Percentiles rank a stretch among this genome's conserved stretches.
phyloP scores from a whole-genome alignment of 306 rosid genomes.

The Cajanus cajan region DNA sequence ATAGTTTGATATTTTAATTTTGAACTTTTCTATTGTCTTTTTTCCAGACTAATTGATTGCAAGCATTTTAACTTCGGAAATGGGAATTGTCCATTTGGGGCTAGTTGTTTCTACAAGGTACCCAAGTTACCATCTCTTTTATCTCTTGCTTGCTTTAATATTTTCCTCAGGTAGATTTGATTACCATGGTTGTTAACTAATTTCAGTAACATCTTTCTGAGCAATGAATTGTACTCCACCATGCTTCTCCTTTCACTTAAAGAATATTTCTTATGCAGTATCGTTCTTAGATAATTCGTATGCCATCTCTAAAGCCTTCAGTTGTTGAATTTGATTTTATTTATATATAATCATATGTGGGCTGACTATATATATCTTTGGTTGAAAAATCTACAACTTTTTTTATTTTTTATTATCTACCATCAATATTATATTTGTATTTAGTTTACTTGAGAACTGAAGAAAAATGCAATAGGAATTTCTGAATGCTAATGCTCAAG shows the following conservation, averaged over 20 bases:
- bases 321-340: conserved; percentile 4
- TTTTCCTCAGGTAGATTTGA: neutral
- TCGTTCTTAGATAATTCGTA: neutral
- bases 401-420: neutral
- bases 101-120: conserved; percentile 93
- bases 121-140: neutral
- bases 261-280: neutral
- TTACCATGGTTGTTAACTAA: conserved; percentile 8
- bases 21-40: neutral
- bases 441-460: neutral
- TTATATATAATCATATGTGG: neutral
- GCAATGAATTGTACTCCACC: neutral
- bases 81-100: conserved; percentile 90
- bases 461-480: neutral
- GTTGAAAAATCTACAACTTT: neutral
- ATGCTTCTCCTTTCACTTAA: neutral
- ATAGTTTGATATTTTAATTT: conserved; percentile 7
- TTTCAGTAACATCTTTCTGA: conserved; percentile 1
- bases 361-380: neutral
- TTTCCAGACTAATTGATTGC: conserved; percentile 83
- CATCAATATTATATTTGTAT: neutral
- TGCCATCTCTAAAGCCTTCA: neutral
- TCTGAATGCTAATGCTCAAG: neutral
- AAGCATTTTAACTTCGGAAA: conserved; percentile 85
- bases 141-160: neutral